Base-by-base conservation (phyloP, 768 basidiomycete genomes). In the Lepiota brunneoincarnata region DNA sequence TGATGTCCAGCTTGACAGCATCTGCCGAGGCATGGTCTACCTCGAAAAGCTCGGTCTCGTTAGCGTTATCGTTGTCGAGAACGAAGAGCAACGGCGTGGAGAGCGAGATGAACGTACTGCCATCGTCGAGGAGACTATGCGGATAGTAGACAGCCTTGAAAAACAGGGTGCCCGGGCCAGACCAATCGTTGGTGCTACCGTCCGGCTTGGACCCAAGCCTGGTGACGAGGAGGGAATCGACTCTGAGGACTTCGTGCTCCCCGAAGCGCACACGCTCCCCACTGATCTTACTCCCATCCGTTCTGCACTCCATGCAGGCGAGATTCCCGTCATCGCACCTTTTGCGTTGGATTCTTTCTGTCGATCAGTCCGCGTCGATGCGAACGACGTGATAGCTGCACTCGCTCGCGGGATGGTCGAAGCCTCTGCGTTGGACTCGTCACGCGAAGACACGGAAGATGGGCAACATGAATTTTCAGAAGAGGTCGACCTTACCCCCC, bases 1-100 rank as follows among this genome's bases (percentile, higher is more conserved):
- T 9, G 89, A 96, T 69, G 79, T 85, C 6, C 97, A 98, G 63
- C 83, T 98, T 54, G 91, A 96, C 59, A 95, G 94, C 67, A 92
- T 99, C 60, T 86, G 89, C 37, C 82, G 88, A 37, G 97, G 97
- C 49, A 82, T 99, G 75, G 91, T 95, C 37, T 94, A 97, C 67
- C 82, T 99, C 43, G 91, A 96, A 69, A 96, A 95, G 66, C 86
- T 98, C 15, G 97, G 97, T 1, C 79, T 99, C 17, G 91, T 98
- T 62, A 90, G 90, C 59, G 93, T 99, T 62, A 92, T 99, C 58
- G 91, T 98, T 54, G 83, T 97, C 47, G 97, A 98, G 58, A 84
- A 91, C 62, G 94, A 97, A 67, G 80, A 83, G 15, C 76, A 92
- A 46, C 73, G 70, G 40, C 75, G 80, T 14, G 89, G 90, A 6